These are phyloP conservation scores for Petunia secreta DNA, from an alignment of 257 asterid genomes.

Conservation along the genomic window DNA sequence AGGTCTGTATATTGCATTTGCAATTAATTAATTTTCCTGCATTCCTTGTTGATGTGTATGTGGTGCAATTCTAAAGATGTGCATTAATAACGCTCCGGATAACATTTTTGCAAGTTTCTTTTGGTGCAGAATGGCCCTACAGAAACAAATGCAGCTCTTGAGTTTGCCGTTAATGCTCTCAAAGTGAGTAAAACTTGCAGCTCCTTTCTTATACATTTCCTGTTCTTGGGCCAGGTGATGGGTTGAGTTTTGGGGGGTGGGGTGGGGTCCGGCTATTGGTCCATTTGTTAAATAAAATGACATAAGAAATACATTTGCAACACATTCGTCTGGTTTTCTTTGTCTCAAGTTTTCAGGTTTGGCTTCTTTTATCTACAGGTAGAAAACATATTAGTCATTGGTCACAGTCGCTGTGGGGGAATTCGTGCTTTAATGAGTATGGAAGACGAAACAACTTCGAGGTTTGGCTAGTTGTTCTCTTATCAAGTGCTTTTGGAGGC, in stretches of 20 bases:
- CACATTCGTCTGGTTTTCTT: not conserved
- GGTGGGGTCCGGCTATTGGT: not conserved
- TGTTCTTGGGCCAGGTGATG: not conserved
- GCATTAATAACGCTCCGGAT: not conserved
- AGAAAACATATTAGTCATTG: slow-evolving; percentile 76
- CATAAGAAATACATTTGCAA: not conserved
- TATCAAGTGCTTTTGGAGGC: not conserved
- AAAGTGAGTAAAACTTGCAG: slow-evolving; percentile 53
- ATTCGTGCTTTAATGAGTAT: slow-evolving; percentile 92
- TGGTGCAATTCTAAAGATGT: not conserved
- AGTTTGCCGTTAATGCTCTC: slow-evolving; percentile 86
- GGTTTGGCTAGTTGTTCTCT: slow-evolving; percentile 45
- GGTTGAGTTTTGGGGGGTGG: not conserved
- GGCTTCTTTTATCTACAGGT: slow-evolving; percentile 54
- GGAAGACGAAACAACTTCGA: slow-evolving; percentile 62
- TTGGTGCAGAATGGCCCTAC: slow-evolving; percentile 83
- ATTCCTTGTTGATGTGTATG: not conserved
- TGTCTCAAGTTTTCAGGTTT: slow-evolving; percentile 20
- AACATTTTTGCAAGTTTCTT: slow-evolving; percentile 14
- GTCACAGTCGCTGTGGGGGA: slow-evolving; percentile 99
- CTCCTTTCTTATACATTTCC: not conserved
- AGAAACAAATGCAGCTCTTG: slow-evolving; percentile 98
- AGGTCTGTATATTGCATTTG: slow-evolving; percentile 41
- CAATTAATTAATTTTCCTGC: not conserved
- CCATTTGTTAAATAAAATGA: not conserved